Percentiles rank a stretch among this genome's conserved stretches.
These are phyloP conservation scores for Penicillium cataractarum DNA, from an alignment of 495 filamentous ascomycete species.

Conservation along the genomic window DNA sequence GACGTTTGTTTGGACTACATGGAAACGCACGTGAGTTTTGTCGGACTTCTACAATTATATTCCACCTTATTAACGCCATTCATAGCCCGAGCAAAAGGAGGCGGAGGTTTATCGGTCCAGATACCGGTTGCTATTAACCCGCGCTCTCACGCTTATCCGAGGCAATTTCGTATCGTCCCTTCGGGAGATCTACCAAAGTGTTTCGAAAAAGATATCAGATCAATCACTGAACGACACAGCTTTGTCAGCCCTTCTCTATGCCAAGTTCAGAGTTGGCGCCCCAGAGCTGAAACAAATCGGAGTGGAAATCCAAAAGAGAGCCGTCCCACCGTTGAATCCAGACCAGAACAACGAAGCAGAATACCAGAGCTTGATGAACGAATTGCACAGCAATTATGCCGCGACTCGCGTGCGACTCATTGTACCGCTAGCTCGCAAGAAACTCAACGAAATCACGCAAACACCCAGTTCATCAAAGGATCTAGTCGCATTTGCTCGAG, in stretches of 20 bases:
- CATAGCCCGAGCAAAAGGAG: constrained; percentile 79
- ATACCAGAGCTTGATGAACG: constrained; percentile 67
- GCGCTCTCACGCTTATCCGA: constrained; percentile 77
- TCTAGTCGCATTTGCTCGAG: constrained; percentile 68
- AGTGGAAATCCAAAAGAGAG: constrained; percentile 69
- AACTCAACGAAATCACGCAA: constrained; percentile 65
- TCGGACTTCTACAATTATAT: neutral
- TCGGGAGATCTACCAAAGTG: constrained; percentile 69
- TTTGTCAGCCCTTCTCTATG: constrained; percentile 74
- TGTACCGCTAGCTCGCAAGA: constrained; percentile 61
- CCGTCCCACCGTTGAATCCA: constrained; percentile 60
- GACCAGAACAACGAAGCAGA: constrained; percentile 67
- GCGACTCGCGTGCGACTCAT: constrained; percentile 61
- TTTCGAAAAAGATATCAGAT: constrained; percentile 69
- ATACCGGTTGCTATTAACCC: constrained; percentile 71
- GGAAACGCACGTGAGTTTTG: constrained; percentile 69
- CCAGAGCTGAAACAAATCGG: constrained; percentile 68
- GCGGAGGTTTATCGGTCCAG: constrained; percentile 76
- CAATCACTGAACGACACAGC: constrained; percentile 76
- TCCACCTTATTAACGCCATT: constrained; percentile 18
- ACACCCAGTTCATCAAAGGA: constrained; percentile 70
- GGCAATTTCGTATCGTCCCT: constrained; percentile 79
- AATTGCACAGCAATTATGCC: constrained; percentile 68
- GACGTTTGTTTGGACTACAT: constrained; percentile 91
- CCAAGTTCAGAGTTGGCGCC: constrained; percentile 73